Evolutionary conservation across 2,329 filamentous ascomycete genomes (phyloP).

Genomic region (Alternaria panax): DNA sequence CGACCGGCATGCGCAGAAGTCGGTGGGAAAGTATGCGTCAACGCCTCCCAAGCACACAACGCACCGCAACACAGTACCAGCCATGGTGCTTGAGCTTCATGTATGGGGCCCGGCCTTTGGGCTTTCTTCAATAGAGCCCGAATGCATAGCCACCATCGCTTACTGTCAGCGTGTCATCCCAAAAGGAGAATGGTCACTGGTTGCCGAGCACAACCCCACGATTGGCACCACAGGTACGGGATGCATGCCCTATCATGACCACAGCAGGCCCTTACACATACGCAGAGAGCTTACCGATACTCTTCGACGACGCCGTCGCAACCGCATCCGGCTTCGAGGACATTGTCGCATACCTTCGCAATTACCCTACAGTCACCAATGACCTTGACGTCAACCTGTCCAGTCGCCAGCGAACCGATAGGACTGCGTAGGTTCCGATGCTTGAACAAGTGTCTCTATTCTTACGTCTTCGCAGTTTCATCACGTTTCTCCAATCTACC

Average conservation of each 20-base stretch:
- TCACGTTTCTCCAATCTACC: conserved; percentile 75
- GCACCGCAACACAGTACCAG: conserved; percentile 4
- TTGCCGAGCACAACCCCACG: conserved; percentile 66
- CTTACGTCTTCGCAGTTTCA: conserved; percentile 42
- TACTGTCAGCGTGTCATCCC: conserved; percentile 73
- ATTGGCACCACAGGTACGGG: conserved; percentile 67
- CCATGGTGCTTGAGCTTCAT: conserved; percentile 74
- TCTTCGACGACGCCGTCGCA: conserved; percentile 60
- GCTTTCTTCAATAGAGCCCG: conserved; percentile 87
- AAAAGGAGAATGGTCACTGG: conserved; percentile 54
- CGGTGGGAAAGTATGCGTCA: neutral
- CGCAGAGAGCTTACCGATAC: conserved; percentile 63
- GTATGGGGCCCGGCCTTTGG: conserved; percentile 90
- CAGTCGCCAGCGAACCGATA: conserved; percentile 47
- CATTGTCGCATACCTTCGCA: conserved; percentile 65
- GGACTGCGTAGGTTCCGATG: conserved; percentile 48
- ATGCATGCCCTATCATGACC: neutral
- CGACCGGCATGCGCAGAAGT: conserved; percentile 15
- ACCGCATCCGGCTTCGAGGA: conserved; percentile 68
- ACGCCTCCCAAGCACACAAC: neutral
- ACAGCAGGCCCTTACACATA: conserved; percentile 1
- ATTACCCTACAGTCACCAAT: conserved; percentile 32
- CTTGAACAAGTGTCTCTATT: neutral
- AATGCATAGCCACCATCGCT: conserved; percentile 84
- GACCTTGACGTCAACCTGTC: conserved; percentile 43